Percentiles rank a stretch among this genome's conserved stretches.
Conservation (phyloP, 176 grass and related monocot species). For the Eleusine coracana region DNA sequence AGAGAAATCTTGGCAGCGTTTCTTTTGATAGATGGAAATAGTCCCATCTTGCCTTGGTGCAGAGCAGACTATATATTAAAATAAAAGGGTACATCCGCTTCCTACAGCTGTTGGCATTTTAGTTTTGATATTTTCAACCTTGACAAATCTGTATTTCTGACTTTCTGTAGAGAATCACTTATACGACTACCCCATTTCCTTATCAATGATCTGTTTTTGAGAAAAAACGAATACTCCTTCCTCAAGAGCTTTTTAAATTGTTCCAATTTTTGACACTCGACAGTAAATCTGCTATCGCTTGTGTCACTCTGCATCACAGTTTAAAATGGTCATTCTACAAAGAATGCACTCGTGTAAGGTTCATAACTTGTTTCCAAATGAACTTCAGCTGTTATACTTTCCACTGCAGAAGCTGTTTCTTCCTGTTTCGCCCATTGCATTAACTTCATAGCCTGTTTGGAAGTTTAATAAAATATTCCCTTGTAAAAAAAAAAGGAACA, state of each 20-base stretch:
- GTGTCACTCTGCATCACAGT: background rate
- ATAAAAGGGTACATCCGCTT: background rate
- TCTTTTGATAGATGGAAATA: constrained; percentile 42
- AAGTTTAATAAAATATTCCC: too few relatives aligned
- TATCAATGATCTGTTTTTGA: background rate
- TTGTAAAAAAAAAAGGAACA: too few relatives aligned
- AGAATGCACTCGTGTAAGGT: background rate
- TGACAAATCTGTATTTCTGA: too few relatives aligned
- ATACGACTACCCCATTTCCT: too few relatives aligned
- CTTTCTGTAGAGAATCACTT: too few relatives aligned
- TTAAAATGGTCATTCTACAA: constrained; percentile 8
- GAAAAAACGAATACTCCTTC: too few relatives aligned
- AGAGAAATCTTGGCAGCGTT: constrained; percentile 37
- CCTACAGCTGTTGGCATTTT: background rate
- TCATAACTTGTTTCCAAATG: background rate
- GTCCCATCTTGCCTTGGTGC: background rate
- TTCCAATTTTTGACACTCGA: background rate
- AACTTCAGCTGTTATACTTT: background rate
- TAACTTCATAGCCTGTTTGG: too few relatives aligned
- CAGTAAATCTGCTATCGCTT: background rate
- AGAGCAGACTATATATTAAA: background rate
- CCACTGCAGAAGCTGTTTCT: background rate
- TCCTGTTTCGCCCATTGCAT: too few relatives aligned
- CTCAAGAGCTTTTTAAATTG: background rate
- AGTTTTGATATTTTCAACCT: constrained; percentile 1